A percentile compares a stretch with the other conserved stretches of the same genome.
These are phyloP conservation scores for Phytopythium mirpurense DNA, from an alignment of 352 stramenopile genomes.

Conservation along the genomic window DNA sequence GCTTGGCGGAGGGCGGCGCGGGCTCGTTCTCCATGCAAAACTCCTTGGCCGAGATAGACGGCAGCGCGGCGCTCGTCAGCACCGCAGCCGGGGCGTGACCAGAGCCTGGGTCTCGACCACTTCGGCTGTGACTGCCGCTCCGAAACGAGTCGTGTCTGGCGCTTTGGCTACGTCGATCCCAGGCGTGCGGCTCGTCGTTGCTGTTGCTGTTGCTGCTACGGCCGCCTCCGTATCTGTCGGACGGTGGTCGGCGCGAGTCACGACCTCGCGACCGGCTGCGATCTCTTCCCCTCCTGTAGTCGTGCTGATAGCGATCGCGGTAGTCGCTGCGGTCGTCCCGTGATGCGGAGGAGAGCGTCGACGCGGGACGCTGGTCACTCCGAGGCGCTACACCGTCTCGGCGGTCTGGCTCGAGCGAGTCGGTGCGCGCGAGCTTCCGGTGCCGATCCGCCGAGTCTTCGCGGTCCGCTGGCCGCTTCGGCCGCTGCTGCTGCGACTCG, in stretches of 20 bases:
- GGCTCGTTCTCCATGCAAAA: slow-evolving; percentile 51
- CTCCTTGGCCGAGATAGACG: slow-evolving; percentile 50
- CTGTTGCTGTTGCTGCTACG: background rate
- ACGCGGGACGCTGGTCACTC: background rate
- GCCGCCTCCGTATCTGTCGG: background rate
- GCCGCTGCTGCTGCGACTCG: background rate
- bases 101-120: background rate
- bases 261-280: slow-evolving; percentile 1
- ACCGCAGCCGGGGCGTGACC: slow-evolving; percentile 6
- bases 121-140: background rate
- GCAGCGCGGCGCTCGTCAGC: slow-evolving; percentile 8
- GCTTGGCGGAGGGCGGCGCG: slow-evolving; percentile 2
- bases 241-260: background rate
- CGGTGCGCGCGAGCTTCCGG: slow-evolving; percentile 1
- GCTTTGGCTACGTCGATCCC: slow-evolving; percentile 8
- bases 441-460: background rate
- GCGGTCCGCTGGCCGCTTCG: background rate
- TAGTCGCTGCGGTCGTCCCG: background rate
- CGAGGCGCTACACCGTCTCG: background rate
- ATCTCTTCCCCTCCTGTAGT: background rate
- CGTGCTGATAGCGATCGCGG: background rate
- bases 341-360: background rate
- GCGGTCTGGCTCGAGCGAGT: background rate
- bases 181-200: slow-evolving; percentile 5
- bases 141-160: slow-evolving; percentile 6